Evolutionary conservation across 495 filamentous ascomycete species (phyloP), one percentile per base, ranked within the genome.

Genomic region (Lasiosphaeris hirsuta): DNA sequence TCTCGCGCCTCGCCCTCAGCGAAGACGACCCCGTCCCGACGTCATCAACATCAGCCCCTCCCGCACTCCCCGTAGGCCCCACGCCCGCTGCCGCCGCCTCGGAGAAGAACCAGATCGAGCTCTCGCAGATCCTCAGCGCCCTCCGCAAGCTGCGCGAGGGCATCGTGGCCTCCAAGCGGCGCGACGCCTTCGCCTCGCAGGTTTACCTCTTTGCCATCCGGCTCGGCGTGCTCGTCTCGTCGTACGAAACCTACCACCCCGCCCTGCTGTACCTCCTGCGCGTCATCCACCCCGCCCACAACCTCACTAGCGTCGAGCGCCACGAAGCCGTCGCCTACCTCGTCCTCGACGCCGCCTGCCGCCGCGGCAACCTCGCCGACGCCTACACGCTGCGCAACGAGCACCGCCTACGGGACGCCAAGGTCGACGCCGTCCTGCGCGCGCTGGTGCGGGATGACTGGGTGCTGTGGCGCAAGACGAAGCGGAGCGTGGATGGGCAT

Each of bases 111-210:
- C 44, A 68, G 60, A 76, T 71, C 23, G 72, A 73, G n/a, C 66
- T 81, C 44, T 69, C 71, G 6, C 70, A 72, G 17, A 70, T 83
- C 39, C 67, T 87, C 54, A 80, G 84, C 59, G 88, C 92, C 36
- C 89, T 97, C 71, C 86, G 94, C 54, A 97, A 96, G 70, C 81
- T 98, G 39, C 85, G 94, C 42, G 94, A 98, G 75, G 90, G 84
- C 42, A 83, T 97, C 49, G 84, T 93, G 0, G 86, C 90, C 36
- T 84, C 85, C 15, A 75, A 80, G 37, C 86, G 90, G 33, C 66
- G 70, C 45, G 89, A 92, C 54, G 75, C 78, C 48, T 90, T 90
- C 69, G 81, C 86, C 13, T 77, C 84, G 37, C 84, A 86, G 52
- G 87, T 84, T 30, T 85, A 89, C 64, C 76, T 87, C 49, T 95